These are phyloP conservation scores for Coniosporium apollinis DNA, from an alignment of 495 filamentous ascomycete species.

Conservation along the genomic window DNA sequence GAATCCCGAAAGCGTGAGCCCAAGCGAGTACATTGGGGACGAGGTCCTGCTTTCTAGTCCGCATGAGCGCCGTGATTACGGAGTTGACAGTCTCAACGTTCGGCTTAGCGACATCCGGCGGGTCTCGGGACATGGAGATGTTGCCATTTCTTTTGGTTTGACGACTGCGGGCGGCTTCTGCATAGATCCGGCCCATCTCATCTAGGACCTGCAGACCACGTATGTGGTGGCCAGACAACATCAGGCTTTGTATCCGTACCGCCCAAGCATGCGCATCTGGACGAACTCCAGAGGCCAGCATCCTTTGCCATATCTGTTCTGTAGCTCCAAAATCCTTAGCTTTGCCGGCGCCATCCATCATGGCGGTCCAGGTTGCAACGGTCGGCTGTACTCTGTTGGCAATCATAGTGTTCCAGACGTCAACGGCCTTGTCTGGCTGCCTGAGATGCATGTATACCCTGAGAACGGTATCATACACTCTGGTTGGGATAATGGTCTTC, in stretches of 20 bases:
- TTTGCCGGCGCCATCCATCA: slow-evolving; percentile 41
- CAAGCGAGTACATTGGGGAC: slow-evolving; percentile 38
- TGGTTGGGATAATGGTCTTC: slow-evolving; percentile 6
- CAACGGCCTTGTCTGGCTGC: slow-evolving; percentile 30
- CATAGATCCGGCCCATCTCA: slow-evolving; percentile 41
- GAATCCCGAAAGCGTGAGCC: slow-evolving; percentile 38
- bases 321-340: slow-evolving; percentile 32
- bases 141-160: slow-evolving; percentile 1
- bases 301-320: slow-evolving; percentile 40
- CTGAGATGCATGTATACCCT: slow-evolving; percentile 31
- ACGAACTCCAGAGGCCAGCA: slow-evolving; percentile 31
- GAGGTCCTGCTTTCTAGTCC: slow-evolving; percentile 22
- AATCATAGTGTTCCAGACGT: slow-evolving; percentile 44
- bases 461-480: slow-evolving; percentile 38
- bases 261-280: slow-evolving; percentile 46
- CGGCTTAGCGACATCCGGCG: slow-evolving; percentile 30
- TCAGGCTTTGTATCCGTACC: slow-evolving; percentile 41
- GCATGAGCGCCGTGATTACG: slow-evolving; percentile 32
- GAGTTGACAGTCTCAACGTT: slow-evolving; percentile 47
- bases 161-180: slow-evolving; percentile 12
- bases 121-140: too few species aligned
- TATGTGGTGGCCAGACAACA: slow-evolving; percentile 28
- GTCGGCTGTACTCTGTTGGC: slow-evolving; percentile 31
- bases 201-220: slow-evolving; percentile 38
- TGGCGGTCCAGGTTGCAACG: slow-evolving; percentile 41